Conservation (phyloP, 2,329 filamentous ascomycete species). For the Davidsoniella australis region DNA sequence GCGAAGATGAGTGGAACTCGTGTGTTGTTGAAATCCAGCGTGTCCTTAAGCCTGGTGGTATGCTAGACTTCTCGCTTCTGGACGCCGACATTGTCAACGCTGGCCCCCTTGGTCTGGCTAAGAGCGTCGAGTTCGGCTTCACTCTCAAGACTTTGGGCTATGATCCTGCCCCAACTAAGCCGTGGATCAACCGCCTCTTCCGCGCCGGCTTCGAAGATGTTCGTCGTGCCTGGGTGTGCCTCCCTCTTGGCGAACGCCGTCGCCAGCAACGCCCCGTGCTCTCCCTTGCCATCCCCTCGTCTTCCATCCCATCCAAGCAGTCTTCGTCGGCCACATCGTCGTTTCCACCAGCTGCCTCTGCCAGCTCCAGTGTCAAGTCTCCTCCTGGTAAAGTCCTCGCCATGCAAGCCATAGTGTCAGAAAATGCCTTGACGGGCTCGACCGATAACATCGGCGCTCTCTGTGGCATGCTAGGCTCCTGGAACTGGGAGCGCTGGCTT, state of each 20-base stretch:
- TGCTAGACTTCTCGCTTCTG: slow-evolving; percentile 77
- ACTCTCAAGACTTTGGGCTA: slow-evolving; percentile 79
- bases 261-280: slow-evolving; percentile 14
- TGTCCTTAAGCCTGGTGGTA: slow-evolving; percentile 81
- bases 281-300: slow-evolving; percentile 19
- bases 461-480: slow-evolving; percentile 67
- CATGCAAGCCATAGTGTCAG: slow-evolving; percentile 42
- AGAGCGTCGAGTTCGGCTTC: slow-evolving; percentile 84
- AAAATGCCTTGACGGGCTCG: slow-evolving; percentile 31
- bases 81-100: slow-evolving; percentile 83
- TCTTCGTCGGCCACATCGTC: neutral
- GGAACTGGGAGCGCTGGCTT: slow-evolving; percentile 95
- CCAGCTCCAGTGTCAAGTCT: too few species aligned
- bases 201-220: slow-evolving; percentile 63
- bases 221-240: slow-evolving; percentile 73
- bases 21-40: slow-evolving; percentile 77
- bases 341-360: neutral
- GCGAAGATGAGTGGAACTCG: slow-evolving; percentile 71
- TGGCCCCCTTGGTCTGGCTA: slow-evolving; percentile 60
- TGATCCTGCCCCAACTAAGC: slow-evolving; percentile 67
- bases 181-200: slow-evolving; percentile 58
- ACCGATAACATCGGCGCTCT: slow-evolving; percentile 57
- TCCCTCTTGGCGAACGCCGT: slow-evolving; percentile 52
- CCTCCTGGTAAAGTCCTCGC: slow-evolving; percentile 24
- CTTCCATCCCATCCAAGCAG: too few species aligned